Base-by-base conservation (phyloP, 2,329 filamentous ascomycete species). In the Fusarium guadeloupense region DNA sequence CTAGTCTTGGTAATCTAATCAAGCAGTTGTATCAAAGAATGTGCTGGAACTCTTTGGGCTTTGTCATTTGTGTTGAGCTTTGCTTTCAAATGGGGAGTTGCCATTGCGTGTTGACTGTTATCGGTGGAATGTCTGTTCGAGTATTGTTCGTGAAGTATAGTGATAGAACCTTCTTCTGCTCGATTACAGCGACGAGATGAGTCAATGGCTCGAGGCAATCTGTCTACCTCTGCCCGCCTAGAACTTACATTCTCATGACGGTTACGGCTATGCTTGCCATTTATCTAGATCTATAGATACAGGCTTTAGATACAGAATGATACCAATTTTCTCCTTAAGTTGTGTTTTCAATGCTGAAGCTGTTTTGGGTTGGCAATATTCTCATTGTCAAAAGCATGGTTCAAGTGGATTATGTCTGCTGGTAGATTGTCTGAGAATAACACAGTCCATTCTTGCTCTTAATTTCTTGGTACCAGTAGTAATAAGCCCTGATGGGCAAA, bases 71-170 rank as follows among this genome's bases (percentile, higher is more conserved):
- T 17, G 9, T 9, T 19, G 31, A 34, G 31, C 16, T 34, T 17
- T 26, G 25, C 10, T 26, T 9, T 10, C 13, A 9, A 13, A 26
- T n/a, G n/a, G n/a, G n/a, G n/a, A n/a, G n/a, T n/a, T n/a, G n/a
- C n/a, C n/a, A n/a, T n/a, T n/a, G n/a, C n/a, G n/a, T n/a, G n/a
- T n/a, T n/a, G n/a, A 9, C 7, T 26, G 25, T 12, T 9, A 10
- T 9, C 9, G 9, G 10, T 26, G 9, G 13, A 9, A 26, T 9
- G 7, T 26, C 23, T 5, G 9, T 26, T 13, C 13, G 3, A 42
- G 54, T 52, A 44, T 51, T 58, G 53, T 58, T 43, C 38, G 34
- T 39, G 53, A 53, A 26, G 38, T 20, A 10, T 40, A 26, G 17
- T 38, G 44, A 21, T n/a, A 31, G 44, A 52, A 58, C 9, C 8